Base-by-base conservation (phyloP, 2,329 filamentous ascomycete genomes). In the Fusarium sp. region DNA sequence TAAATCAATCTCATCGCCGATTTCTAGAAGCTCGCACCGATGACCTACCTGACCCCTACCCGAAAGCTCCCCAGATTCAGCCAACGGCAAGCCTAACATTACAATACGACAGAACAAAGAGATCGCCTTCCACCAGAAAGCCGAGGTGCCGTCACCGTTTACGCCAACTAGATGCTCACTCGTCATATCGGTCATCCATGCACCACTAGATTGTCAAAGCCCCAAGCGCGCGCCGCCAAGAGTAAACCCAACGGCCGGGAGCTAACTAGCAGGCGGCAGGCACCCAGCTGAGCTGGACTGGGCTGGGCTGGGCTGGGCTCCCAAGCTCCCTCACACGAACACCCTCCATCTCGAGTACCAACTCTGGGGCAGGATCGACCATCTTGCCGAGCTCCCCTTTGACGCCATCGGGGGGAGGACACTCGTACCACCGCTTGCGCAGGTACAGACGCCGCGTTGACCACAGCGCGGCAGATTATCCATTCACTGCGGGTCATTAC, bases 371-470 rank as follows among this genome's bases (percentile, higher is more conserved):
- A 71, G 45, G 73, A 76, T 75, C 73, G 67, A 54, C 73, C 73
- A 75, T 75, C 66, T 72, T 74, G 27, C 73, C 63, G 64, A 67
- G 64, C 58, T 64, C 73, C 50, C 64, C 45, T 71, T 76, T 76
- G 74, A 72, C 74, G 69, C 72, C 72, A 76, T 73, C 63, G 66
- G 64, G 66, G 66, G 54, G 43, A 58, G 48, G 48, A 52, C 67
- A 68, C 76, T 76, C 73, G 69, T 66, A 72, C 75, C 68, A 76
- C 72, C 72, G 66, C 68, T 70, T 74, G 65, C 76, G 74, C 69
- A 78, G 76, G 69, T 78, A 77, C 74, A 69, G 76, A 66, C 73
- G 73, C 72, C 64, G 65, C 63, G 64, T 64, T 69, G 65, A 64
- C 33, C 67, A 69, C 56, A 70, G 67, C 72, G 67, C 72, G 65